Conservation (phyloP, 1,139 yeast genomes). For the Lodderomyces margitis region DNA sequence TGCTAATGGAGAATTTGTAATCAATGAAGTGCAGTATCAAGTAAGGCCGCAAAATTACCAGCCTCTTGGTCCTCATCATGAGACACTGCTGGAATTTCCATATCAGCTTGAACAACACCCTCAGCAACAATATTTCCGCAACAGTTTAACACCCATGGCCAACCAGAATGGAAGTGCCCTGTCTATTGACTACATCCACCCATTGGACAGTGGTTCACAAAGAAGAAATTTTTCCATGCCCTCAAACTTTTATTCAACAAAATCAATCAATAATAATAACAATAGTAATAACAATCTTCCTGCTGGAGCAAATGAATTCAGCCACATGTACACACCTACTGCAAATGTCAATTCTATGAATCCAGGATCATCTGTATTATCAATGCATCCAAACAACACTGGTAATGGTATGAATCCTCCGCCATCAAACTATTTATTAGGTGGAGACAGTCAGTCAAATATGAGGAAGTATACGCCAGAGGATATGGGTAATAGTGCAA, state of each 20-base stretch:
- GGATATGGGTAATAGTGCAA: conserved; percentile 4
- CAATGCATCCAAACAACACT: conserved; percentile 9
- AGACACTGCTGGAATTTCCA: background rate
- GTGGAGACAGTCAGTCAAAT: conserved; percentile 5
- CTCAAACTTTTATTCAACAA: conserved; percentile 5
- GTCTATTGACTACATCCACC: background rate
- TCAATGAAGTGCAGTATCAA: conserved; percentile 11
- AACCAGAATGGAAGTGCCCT: background rate
- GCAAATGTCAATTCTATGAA: background rate
- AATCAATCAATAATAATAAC: conserved; percentile 4
- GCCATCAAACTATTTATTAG: conserved; percentile 5
- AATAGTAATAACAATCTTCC: background rate
- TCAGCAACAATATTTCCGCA: conserved; percentile 4
- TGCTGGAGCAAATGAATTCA: background rate
- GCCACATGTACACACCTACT: background rate
- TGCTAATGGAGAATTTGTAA: conserved; percentile 32
- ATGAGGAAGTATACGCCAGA: background rate
- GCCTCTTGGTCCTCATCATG: conserved; percentile 4
- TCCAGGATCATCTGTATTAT: conserved; percentile 11
- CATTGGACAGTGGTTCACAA: background rate
- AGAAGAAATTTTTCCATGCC: conserved; percentile 4
- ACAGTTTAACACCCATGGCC: conserved; percentile 1
- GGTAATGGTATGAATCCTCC: conserved; percentile 5
- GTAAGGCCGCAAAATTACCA: conserved; percentile 5
- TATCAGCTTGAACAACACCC: background rate